Evolutionary conservation across 2,329 filamentous ascomycete species (phyloP), one percentile per base, ranked within the genome.

Genomic region (Sarocladium brachiariae): DNA sequence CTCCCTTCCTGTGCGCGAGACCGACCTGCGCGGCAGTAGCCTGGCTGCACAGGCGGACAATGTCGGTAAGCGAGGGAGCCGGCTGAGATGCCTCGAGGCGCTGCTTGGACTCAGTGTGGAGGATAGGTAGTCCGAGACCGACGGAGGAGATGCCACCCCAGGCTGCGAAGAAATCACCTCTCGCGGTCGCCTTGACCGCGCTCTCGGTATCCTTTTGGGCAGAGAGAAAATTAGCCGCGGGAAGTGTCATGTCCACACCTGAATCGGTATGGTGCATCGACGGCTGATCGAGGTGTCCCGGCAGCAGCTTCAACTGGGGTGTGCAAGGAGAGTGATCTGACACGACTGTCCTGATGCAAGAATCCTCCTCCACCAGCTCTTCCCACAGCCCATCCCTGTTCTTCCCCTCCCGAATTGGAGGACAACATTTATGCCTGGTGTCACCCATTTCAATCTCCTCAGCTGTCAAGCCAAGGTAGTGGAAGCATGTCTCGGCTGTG

Each of bases 61-160:
- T 84, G 61, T 96, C 88, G 52, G 87, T 74, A 19, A 96, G 67
- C n/a, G 64, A 67, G 0, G 67, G 77, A 47, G 64, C 68, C 48
- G 63, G 67, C 56, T 63, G 67, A 57, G 70, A 68, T 8, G 72
- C 65, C 27, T 76, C 69, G 38, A 79, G 71, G 35, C 87, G 77
- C 55, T 80, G 76, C 63, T 77, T 73, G 27, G 87, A 78, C 39
- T 89, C 83, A 0, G 89, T 91, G 82, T 91, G 86, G 5, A 99
- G 77, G 56, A 99, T 96, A 4, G 89, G 89, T 3, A 99, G 77
- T 1, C 93, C 93, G 1, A 99, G 80, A 0, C 93, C 93, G 16
- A 99, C 92, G 4, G 87, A 93, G 3, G 88, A 92, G 61, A 99
- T 96, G 13, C 93, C 93, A 50, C 93, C 93, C 93, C 93, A 99